Conservation (phyloP, 2,329 filamentous ascomycete genomes). For the Endocalyx cinctus region DNA sequence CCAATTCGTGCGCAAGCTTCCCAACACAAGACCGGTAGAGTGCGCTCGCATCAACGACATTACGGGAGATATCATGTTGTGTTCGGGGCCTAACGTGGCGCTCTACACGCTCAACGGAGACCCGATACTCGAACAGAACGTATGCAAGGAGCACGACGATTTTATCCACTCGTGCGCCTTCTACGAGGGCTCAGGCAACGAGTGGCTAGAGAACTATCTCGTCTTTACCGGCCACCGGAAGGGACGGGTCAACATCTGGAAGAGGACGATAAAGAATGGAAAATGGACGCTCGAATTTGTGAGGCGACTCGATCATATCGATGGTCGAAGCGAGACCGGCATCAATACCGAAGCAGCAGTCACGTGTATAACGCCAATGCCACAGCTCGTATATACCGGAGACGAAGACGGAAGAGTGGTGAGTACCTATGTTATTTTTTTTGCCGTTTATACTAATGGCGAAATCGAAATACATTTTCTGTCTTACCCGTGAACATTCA, state of each 20-base stretch:
- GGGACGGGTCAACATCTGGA: constrained; percentile 79
- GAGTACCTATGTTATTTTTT: constrained; percentile 34
- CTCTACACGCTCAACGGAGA: constrained; percentile 88
- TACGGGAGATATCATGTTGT: constrained; percentile 83
- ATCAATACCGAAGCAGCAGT: constrained; percentile 64
- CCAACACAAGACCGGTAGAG: constrained; percentile 54
- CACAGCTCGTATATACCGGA: constrained; percentile 82
- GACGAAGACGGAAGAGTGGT: constrained; percentile 92
- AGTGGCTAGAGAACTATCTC: constrained; percentile 84
- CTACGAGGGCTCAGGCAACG: constrained; percentile 85
- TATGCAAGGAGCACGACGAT: constrained; percentile 69
- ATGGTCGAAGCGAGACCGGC: constrained; percentile 58
- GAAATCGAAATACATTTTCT: too few species aligned
- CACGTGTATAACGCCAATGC: constrained; percentile 80
- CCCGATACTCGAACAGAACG: constrained; percentile 73
- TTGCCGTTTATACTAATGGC: constrained; percentile 1
- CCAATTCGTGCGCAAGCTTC: constrained; percentile 76
- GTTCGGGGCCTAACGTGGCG: constrained; percentile 67
- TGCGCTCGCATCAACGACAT: constrained; percentile 86
- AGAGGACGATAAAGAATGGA: constrained; percentile 52
- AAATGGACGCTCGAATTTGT: constrained; percentile 75
- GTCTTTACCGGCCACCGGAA: constrained; percentile 84
- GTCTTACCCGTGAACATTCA: neutral
- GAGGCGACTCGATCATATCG: constrained; percentile 75
- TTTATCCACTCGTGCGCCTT: constrained; percentile 79